Base-by-base conservation (phyloP, 805 yeast species). In the Cyberlindnera xylosilytica region DNA sequence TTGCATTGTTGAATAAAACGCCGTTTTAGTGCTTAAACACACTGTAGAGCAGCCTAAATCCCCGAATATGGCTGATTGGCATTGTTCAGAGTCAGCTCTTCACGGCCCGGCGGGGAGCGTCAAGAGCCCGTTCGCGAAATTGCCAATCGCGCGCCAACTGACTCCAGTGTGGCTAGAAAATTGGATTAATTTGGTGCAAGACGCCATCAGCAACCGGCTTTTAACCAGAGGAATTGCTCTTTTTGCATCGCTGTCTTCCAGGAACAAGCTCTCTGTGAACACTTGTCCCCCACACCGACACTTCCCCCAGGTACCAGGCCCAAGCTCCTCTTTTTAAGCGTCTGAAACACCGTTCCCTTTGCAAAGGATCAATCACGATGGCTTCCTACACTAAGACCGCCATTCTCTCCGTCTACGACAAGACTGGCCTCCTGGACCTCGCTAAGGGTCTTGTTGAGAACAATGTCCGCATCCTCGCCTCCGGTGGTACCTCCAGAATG, bases 401-500 rank as follows among this genome's bases (percentile, higher is more conserved):
- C 36, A 93, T 93, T 61, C 74, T 93, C 54, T 91, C 98, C 19
- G 99, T 93, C 50, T 90, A 93, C 70, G 96, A 93, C 72, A 93
- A 93, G 69, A 93, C 99, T 44, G 99, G 99, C 34, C 73, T 93
- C 52, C 72, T 93, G 57, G 99, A 93, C 66, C 77, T 93, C 53
- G 98, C 98, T 55, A 93, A 93, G 71, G 99, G 99, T 36, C 78
- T 93, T 46, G 83, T 78, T 49, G 84, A 83, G 56, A 85, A 88
- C 68, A 79, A 88, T 51, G 97, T 93, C 53, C 81, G 97, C 59
- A 81, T 93, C 51, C 76, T 93, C 45, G 99, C 98, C 39, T 87
- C 97, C 31, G 99, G 99, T 48, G 99, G 99, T 63, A 93, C 99
- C 42, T 95, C 99, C 44, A 80, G 78, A 60, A 73, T 93, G 73